phyloP scores from a whole-genome alignment of 2,329 filamentous ascomycete genomes.

The Fusarium longipes region DNA sequence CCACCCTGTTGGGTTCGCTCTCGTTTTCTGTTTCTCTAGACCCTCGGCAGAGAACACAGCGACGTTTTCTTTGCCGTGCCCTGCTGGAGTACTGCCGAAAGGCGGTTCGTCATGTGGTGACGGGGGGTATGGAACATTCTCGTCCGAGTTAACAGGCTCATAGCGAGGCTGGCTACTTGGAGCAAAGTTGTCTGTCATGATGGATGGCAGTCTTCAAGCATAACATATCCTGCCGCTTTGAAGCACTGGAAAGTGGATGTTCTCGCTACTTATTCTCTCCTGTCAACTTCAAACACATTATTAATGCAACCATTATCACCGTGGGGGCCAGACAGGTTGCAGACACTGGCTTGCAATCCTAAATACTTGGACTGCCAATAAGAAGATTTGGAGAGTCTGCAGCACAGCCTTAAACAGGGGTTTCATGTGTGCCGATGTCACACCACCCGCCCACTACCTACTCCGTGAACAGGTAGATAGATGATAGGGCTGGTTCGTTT shows the following conservation, averaged over 20 bases:
- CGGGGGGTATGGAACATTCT: neutral
- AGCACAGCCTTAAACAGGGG: constrained; percentile 8
- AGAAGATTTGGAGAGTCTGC: neutral
- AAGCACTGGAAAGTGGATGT: neutral
- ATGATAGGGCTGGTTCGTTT: neutral
- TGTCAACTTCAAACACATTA: neutral
- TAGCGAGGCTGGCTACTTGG: constrained; percentile 22
- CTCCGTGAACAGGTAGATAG: neutral
- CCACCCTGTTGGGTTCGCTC: constrained; percentile 17
- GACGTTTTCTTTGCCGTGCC: neutral
- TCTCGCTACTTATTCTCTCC: neutral
- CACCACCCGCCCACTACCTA: neutral
- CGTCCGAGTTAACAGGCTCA: constrained; percentile 29
- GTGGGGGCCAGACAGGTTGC: neutral
- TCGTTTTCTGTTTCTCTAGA: neutral
- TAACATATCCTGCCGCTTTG: neutral
- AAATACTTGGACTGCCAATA: too few species aligned
- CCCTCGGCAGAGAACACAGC: neutral
- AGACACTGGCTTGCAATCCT: neutral
- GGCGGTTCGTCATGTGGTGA: neutral
- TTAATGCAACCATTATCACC: neutral
- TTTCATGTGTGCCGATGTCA: neutral
- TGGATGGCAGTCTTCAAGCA: rapidly evolving
- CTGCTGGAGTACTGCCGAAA: neutral
- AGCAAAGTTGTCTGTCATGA: constrained; percentile 9